These are phyloP conservation scores for Martiniozyma asiatica DNA, from an alignment of 1,139 yeast genomes.

Conservation along the genomic window DNA sequence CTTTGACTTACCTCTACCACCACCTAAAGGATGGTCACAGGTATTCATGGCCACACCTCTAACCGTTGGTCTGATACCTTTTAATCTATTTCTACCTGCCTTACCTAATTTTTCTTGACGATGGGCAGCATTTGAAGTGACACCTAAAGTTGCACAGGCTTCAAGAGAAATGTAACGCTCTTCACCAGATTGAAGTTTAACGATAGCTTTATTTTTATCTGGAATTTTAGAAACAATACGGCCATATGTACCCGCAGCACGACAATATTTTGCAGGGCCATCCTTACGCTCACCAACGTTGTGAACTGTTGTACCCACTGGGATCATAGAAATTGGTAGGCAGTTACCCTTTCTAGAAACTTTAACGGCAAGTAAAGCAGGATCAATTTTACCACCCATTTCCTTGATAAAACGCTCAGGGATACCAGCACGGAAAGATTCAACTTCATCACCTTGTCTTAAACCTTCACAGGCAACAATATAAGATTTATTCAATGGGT, in stretches of 20 bases:
- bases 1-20: slow-evolving; percentile 99
- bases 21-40: slow-evolving; percentile 98
- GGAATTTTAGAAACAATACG: slow-evolving; percentile 74
- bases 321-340: slow-evolving; percentile 82
- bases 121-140: slow-evolving; percentile 91
- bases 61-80: slow-evolving; percentile 89
- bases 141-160: slow-evolving; percentile 90
- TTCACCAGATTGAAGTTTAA: slow-evolving; percentile 83
- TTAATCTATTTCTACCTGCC: slow-evolving; percentile 90
- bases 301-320: slow-evolving; percentile 85
- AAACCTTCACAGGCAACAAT: slow-evolving; percentile 87
- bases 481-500: slow-evolving; percentile 56
- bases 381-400: slow-evolving; percentile 86
- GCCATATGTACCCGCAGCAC: slow-evolving; percentile 93
- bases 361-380: slow-evolving; percentile 78
- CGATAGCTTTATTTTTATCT: slow-evolving; percentile 58
- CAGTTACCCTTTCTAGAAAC: slow-evolving; percentile 93
- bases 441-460: slow-evolving; percentile 85
- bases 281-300: slow-evolving; percentile 64
- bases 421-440: slow-evolving; percentile 77
- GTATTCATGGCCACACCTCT: slow-evolving; percentile 99
- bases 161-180: slow-evolving; percentile 78
- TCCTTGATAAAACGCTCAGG: slow-evolving; percentile 66
- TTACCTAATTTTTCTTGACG: slow-evolving; percentile 87
- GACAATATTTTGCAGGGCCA: slow-evolving; percentile 87